Evolutionary conservation across 306 rosid species (phyloP).

Genomic region (Acacia acuminata): DNA sequence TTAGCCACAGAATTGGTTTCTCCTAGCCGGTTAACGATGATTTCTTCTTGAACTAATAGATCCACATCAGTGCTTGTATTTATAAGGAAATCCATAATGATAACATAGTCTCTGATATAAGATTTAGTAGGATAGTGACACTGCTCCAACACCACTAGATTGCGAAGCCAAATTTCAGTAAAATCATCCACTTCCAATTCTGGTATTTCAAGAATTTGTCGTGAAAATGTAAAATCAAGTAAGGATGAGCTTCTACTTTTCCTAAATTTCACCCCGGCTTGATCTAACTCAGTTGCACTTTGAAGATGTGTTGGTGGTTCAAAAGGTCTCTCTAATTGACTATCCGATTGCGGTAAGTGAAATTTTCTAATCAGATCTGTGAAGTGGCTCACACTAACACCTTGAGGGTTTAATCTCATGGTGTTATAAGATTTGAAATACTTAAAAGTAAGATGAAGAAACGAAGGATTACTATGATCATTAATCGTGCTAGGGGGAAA

Average conservation of each 20-base stretch:
- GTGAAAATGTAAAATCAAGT: too few relatives aligned
- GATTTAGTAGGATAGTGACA: conserved; percentile 13
- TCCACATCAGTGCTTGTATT: conserved; percentile 33
- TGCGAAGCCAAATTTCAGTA: not conserved
- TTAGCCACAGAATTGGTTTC: conserved; percentile 32
- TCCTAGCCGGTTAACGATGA: conserved; percentile 24
- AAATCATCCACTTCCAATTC: not conserved
- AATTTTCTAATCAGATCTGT: not conserved
- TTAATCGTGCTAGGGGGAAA: not conserved
- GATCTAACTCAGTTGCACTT: not conserved
- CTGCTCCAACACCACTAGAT: conserved; percentile 34
- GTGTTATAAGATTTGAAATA: not conserved
- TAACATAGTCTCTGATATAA: conserved; percentile 28
- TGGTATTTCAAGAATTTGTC: conserved; percentile 21
- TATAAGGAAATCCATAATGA: conserved; percentile 27
- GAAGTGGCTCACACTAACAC: not conserved
- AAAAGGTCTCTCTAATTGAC: not conserved
- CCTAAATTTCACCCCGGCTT: not conserved
- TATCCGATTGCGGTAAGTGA: not conserved
- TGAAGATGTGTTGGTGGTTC: not conserved
- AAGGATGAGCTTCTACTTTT: not conserved
- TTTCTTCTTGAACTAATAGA: conserved; percentile 2
- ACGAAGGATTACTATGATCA: not conserved
- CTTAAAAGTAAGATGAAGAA: conserved; percentile 7
- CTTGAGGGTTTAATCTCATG: not conserved